Base-by-base conservation (phyloP, 306 rosid species). In the Trifolium dubium region DNA sequence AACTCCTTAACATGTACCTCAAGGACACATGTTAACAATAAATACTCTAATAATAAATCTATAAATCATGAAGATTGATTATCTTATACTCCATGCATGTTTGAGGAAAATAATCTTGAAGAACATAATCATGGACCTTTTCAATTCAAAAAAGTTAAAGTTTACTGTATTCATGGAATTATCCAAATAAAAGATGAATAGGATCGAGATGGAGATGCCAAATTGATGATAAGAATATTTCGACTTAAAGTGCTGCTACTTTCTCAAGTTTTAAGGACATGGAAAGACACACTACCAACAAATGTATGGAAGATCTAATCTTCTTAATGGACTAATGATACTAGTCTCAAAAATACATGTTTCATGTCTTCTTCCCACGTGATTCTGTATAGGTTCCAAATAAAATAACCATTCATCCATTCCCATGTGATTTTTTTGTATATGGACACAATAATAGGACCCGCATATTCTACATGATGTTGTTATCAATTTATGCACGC, bases 321-420 rank as follows among this genome's bases (percentile, higher is more conserved):
- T 23, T 54, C 32, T 19, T 54, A 19, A 54, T 19, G 28, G 19
- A 50, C 18, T 54, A 30, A 54, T 54, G 60, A 54, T 54, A 49
- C 56, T 2, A 50, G 56, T 50, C 56, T 50, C 1, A 10, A 18
- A 54, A 8, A 17, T 17, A 53, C 61, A 19, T 19, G 32, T 54
- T 23, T 54, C 61, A 4, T 54, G 32, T 54, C 61, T 54, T 54
- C 61, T 54, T 10, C 61, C 60, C 61, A 18, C 19, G 61, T 54
- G 61, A 19, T 50, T 50, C 3, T 50, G 55, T 49, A n/a, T 49
- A 50, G 6, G 0, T 5, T 34, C 8, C 8, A 34, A 14, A 47
- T 47, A 14, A 18, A 5, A 49, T 14, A 49, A 49, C 54, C 54
- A 37, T 37, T 37, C 10, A 2, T 37, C 40, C 40, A 37, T 37